Percentiles rank a stretch among this genome's conserved stretches.
Conservation (phyloP, 148 eudicot species). For the Arctostaphylos glauca region DNA sequence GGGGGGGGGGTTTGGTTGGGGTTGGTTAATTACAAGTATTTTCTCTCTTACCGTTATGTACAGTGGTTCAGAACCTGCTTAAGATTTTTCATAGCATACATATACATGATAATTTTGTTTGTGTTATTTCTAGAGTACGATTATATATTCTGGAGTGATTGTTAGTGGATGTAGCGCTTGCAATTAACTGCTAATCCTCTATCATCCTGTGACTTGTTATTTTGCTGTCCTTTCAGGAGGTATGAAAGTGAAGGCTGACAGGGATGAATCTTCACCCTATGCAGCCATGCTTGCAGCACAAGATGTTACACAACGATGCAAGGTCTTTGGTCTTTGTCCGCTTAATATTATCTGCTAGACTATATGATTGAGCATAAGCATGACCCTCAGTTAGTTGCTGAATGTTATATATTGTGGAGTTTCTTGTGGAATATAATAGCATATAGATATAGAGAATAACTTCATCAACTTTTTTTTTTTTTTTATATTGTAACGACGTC, state of each 20-base stretch:
- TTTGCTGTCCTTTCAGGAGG: conserved; percentile 33
- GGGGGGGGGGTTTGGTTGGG: not conserved
- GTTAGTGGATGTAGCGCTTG: not conserved
- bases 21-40: too few relatives aligned
- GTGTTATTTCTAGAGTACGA: not conserved
- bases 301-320: conserved; percentile 55
- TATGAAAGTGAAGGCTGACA: conserved; percentile 19
- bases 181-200: not conserved
- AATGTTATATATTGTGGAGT: not conserved
- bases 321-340: conserved; percentile 16
- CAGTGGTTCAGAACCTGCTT: not conserved
- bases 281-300: conserved; percentile 52
- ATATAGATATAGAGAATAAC: not conserved
- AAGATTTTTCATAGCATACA: not conserved
- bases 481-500: not conserved
- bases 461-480: not conserved
- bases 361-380: not conserved
- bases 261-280: conserved; percentile 18
- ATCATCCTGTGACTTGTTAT: not conserved
- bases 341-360: not conserved
- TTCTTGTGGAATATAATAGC: not conserved
- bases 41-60: not conserved
- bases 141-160: not conserved
- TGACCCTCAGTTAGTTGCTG: not conserved
- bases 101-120: not conserved